Base-by-base conservation (phyloP, 805 yeast genomes). In the Saccharomycopsis javanensis region DNA sequence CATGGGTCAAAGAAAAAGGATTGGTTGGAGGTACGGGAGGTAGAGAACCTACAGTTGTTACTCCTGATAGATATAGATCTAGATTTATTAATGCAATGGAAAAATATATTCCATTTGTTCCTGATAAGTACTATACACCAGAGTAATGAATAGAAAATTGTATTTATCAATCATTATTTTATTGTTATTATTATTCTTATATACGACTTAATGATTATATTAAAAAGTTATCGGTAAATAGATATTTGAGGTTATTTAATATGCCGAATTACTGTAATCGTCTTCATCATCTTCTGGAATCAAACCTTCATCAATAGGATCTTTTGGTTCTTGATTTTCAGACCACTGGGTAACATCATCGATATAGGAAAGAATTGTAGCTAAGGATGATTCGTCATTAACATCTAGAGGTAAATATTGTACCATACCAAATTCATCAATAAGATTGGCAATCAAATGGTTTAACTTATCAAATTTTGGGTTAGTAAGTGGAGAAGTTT, bases 321-420 rank as follows among this genome's bases (percentile, higher is more conserved):
- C 97, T 68, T 92, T 92, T 34, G 97, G 98, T 69, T 94, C 99
- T 70, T 94, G 98, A 3, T 82, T 74, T 68, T 94, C 99, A 23
- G 88, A 83, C 99, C 99, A 94, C 68, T 94, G 99, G 0, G 99
- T 94, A 30, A 92, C 86, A 68, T 94, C 99, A 67, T 94, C 99
- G 23, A 94, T 87, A 68, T 90, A 90, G 66, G 96, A 86, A 63
- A 94, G 75, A 56, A 94, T 92, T 0, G 90, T 84, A 11, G 85
- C 81, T 23, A 94, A 85, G 52, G 89, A 80, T 48, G 83, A 88
- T 52, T 89, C 82, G 59, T 81, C 79, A 51, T 83, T 85, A 8
- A 88, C 82, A 66, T 90, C 95, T 61, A 94, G 75, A 0, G 99
- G 98, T 62, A 94, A 72, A 67, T 90, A 94, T 68, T 94, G 97